Percentiles rank a stretch among this genome's conserved stretches.
phyloP scores from a whole-genome alignment of 805 yeast species.

The Starmerella riodocensis region DNA sequence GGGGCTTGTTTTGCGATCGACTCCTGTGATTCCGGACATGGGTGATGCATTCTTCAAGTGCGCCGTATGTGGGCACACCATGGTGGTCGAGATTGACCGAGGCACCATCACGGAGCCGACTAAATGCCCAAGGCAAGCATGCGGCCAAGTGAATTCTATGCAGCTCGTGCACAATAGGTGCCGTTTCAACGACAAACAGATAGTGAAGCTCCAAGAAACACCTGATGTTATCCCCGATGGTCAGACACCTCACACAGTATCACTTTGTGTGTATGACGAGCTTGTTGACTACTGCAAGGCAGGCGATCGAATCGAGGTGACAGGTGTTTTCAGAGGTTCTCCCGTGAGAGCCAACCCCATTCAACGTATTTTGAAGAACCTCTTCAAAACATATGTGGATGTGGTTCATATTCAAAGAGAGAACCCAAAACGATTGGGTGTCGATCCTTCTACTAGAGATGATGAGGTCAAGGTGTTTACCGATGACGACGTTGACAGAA shows the following conservation, averaged over 20 bases:
- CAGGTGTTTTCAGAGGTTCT: slow-evolving; percentile 85
- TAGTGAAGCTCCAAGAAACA: slow-evolving; percentile 84
- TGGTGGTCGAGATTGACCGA: slow-evolving; percentile 82
- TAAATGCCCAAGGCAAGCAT: slow-evolving; percentile 77
- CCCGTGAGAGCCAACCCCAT: slow-evolving; percentile 82
- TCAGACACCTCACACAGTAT: slow-evolving; percentile 93
- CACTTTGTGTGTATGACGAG: slow-evolving; percentile 89
- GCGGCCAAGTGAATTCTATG: slow-evolving; percentile 79
- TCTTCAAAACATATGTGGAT: slow-evolving; percentile 87
- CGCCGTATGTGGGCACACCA: slow-evolving; percentile 85
- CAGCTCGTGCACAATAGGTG: slow-evolving; percentile 82
- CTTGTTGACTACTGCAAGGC: slow-evolving; percentile 89
- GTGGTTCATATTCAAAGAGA: slow-evolving; percentile 84
- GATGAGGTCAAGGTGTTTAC: slow-evolving; percentile 52
- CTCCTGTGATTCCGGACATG: slow-evolving; percentile 94
- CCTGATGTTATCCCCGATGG: slow-evolving; percentile 97
- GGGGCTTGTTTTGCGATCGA: slow-evolving; percentile 78
- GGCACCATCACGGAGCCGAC: slow-evolving; percentile 91
- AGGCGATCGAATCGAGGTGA: slow-evolving; percentile 90
- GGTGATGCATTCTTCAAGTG: slow-evolving; percentile 92
- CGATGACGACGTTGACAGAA: slow-evolving; percentile 53
- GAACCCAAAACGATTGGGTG: slow-evolving; percentile 67
- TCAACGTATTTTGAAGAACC: slow-evolving; percentile 66
- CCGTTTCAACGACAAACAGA: slow-evolving; percentile 88
- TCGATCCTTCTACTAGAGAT: slow-evolving; percentile 54